These are phyloP conservation scores for Chlorella sorokiniana DNA, from an alignment of 139 green algal species.

Conservation along the genomic window DNA sequence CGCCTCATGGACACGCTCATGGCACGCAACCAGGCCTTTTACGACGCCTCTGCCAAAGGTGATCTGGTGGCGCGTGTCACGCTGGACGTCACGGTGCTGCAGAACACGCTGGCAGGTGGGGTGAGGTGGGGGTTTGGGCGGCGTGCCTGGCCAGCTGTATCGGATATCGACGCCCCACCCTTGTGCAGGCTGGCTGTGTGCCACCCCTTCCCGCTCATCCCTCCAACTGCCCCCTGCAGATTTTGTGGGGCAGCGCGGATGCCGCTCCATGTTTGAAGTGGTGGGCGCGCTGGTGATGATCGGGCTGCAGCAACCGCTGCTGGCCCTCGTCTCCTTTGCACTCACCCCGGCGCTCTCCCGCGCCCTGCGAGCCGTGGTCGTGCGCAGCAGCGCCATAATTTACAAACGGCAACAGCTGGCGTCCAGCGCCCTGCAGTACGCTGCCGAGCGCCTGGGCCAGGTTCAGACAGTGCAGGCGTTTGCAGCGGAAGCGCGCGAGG, in stretches of 20 bases:
- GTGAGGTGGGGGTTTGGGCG: not conserved
- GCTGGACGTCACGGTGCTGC: slow-evolving; percentile 38
- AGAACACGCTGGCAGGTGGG: slow-evolving; percentile 36
- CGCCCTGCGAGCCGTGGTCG: slow-evolving; percentile 32
- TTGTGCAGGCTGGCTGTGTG: not conserved
- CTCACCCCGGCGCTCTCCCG: slow-evolving; percentile 35
- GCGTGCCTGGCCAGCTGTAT: no score
- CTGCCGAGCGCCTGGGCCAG: slow-evolving; percentile 30
- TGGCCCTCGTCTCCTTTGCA: slow-evolving; percentile 32
- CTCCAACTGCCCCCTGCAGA: not conserved
- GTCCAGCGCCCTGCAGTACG: slow-evolving; percentile 32
- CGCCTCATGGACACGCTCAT: slow-evolving; percentile 31
- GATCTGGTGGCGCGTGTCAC: slow-evolving; percentile 36
- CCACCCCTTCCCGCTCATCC: not conserved
- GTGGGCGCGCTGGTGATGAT: slow-evolving; percentile 31
- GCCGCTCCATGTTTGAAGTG: slow-evolving; percentile 43
- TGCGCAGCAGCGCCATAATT: slow-evolving; percentile 26
- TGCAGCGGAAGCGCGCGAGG: slow-evolving; percentile 33
- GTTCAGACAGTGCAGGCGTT: slow-evolving; percentile 48
- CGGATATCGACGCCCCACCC: no score
- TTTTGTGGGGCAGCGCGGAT: slow-evolving; percentile 38
- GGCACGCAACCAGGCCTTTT: slow-evolving; percentile 31
- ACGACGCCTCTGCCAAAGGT: slow-evolving; percentile 31
- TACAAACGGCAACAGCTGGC: slow-evolving; percentile 32
- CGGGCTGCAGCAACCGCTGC: slow-evolving; percentile 32